A percentile compares a stretch with the other conserved stretches of the same genome.
Conservation (phyloP, 352 stramenopile genomes). For the Phytophthora hybrid region DNA sequence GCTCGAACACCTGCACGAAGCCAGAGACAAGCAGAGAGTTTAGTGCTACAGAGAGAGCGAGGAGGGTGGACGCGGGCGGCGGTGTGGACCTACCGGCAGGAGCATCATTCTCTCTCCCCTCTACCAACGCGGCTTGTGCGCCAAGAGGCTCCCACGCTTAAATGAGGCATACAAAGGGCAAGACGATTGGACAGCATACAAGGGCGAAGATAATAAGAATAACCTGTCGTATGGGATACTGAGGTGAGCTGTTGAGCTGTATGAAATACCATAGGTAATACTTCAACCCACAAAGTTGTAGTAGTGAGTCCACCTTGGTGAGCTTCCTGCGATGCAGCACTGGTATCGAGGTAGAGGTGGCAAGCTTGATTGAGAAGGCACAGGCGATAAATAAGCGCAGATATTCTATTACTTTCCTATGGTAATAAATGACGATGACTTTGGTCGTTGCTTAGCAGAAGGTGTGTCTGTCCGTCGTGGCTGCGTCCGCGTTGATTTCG, state of each 20-base stretch:
- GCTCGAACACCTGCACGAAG: slow-evolving; percentile 66
- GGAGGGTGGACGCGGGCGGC: neutral
- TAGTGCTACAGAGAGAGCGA: slow-evolving; percentile 2
- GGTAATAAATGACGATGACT: slow-evolving; percentile 34
- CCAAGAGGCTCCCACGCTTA: slow-evolving; percentile 34
- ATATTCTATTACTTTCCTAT: slow-evolving; percentile 44
- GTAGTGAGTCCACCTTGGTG: neutral
- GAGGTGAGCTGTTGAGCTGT: slow-evolving; percentile 1
- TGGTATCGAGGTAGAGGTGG: too few relatives aligned
- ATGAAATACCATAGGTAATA: slow-evolving; percentile 2
- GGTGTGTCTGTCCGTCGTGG: slow-evolving; percentile 23
- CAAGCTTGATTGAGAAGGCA: neutral
- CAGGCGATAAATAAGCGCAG: slow-evolving; percentile 24
- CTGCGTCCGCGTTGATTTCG: slow-evolving; percentile 17
- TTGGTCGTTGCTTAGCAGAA: slow-evolving; percentile 6
- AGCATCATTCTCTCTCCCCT: slow-evolving; percentile 56
- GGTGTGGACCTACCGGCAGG: slow-evolving; percentile 42
- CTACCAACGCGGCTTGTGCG: slow-evolving; percentile 35
- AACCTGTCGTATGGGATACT: neutral
- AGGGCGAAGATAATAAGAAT: slow-evolving; percentile 15
- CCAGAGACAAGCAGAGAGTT: slow-evolving; percentile 5
- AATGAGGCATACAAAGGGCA: slow-evolving; percentile 33
- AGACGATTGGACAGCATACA: slow-evolving; percentile 31
- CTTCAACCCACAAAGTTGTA: neutral
- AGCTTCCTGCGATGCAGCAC: neutral